Evolutionary conservation across 129 eudicot species (phyloP), one percentile per base, ranked within the genome.

Genomic region (Artemisia tridentata): DNA sequence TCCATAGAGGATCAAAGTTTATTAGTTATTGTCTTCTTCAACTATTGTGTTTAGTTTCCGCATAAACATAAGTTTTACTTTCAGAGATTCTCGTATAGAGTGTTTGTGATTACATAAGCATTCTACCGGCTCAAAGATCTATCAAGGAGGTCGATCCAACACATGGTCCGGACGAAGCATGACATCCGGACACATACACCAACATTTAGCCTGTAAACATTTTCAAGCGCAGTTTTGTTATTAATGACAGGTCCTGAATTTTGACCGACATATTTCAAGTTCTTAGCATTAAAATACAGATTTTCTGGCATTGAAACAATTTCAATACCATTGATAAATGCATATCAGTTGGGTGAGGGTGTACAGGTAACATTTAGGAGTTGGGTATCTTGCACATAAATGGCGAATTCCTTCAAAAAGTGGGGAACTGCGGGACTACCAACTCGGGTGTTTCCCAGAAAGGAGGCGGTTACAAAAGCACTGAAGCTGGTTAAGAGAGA

Each of bases 271-370:
- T 62, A 49, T 3, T 59, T 41, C 5, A 74, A 11, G 20, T 34
- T 21, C 0, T n/a, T 54, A 50, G 38, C 4, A 7, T 73, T 81
- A 60, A 4, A 75, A 49, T 19, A 79, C 7, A 27, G 10, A 62
- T 54, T 63, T 62, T 65, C 74, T 0, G 95, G 95, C 47, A 78
- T 58, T 0, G 86, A 85, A 56, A 83, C 80, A 17, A 85, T 48
- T 68, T 88, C 95, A 47, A 83, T 85, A 23, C 86, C 91, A 14
- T 85, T 85, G 7, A 85, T 55, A 46, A 85, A 85, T n/a, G 90
- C 88, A 9, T 68, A 80, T 2, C 86, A 79, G 45, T 75, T 69
- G 50, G 74, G 73, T 21, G 62, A 69, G 10, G 95, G 90, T 18
- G 72, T 34, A 31, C 85, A 82, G 3, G 86, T 82, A 27, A 88